Base-by-base conservation (phyloP, 768 basidiomycete species). In the Amanita brunnescens region DNA sequence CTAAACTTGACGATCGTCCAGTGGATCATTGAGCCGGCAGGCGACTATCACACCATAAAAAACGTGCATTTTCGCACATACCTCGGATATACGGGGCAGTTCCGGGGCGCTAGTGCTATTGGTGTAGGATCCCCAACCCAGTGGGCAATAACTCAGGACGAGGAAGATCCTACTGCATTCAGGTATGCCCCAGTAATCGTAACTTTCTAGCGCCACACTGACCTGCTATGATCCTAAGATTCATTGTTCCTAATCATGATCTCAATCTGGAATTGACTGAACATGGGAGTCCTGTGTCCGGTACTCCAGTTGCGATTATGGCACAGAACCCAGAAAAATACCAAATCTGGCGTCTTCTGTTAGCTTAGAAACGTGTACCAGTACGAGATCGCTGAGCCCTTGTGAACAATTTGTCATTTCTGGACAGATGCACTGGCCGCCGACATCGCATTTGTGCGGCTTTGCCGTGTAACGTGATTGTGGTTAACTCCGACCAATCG, bases 141-240 rank as follows among this genome's bases (percentile, higher is more conserved):
- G 12, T 51, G 50, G 63, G 59, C 62, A 21, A 58, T 64, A 48
- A 49, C 14, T 14, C 61, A 14, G 8, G 62, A 62, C 38, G 48
- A 55, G 4, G 40, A 54, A 2, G 43, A 59, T 33, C 6, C 12
- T 2, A 23, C n/a, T n/a, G 53, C 39, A 13, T 57, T 47, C 54
- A 62, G 63, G 63, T 64, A 14, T 29, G 21, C 30, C 32, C 24
- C 26, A 29, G 26, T 24, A 8, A 14, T 13, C 34, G 16, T 2
- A 16, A 49, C 41, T 18, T 23, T 5, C 12, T 14, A n/a, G 21
- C 18, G 26, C 13, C 3, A 18, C 6, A 9, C 30, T n/a, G 3
- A 9, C 10, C 21, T n/a, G 48, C 9, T 30, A 20, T 8, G 14
- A 41, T 29, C 6, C 24, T 14, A 24, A 50, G 50, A 23, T 43